Base-by-base conservation (phyloP, 1,139 yeast genomes). In the Yamadazyma conglobata region DNA sequence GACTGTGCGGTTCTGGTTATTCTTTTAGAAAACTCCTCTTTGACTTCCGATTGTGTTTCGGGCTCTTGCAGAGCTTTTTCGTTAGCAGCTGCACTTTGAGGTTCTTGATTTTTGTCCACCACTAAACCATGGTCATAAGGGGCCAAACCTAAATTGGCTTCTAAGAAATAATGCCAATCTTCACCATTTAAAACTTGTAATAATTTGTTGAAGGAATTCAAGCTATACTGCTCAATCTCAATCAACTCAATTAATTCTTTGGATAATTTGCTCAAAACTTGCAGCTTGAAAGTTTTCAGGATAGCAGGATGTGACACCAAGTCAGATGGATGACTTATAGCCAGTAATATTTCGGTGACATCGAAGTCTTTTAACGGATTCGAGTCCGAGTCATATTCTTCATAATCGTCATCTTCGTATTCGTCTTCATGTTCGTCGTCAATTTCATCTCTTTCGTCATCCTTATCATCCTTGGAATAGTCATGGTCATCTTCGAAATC, bases 161-260 rank as follows among this genome's bases (percentile, higher is more conserved):
- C 88, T 23, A 79, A 63, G 24, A 81, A 58, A 40, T 77, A 77
- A 30, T 68, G 70, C 50, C 95, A 85, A 54, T 86, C 91, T 49
- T 89, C 96, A 8, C 96, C 96, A 32, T 88, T 66, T 48, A 89
- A 77, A 1, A 84, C 79, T 40, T 82, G 86, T 57, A 89, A 69
- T 28, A 89, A 62, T 44, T 77, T 76, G 30, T 83, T 74, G 37
- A 88, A 65, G 55, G 79, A 75, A 37, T 80, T 77, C 14, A 85
- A 81, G 25, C 79, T 81, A 21, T 71, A 68, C 48, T 87, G 95
- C 50, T 89, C 97, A 26, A 75, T 72, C 48, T 84, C 89, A 33
- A 91, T 82, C 38, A 81, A 63, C 33, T 82, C 82, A 25, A 89
- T 75, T 22, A 91, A 77, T 41, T 87, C 86, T 22, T 62, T 60